Evolutionary conservation across 202 grass and related monocot species (phyloP), one percentile per base, ranked within the genome.

Genomic region (Miscanthus sacchariflorus): DNA sequence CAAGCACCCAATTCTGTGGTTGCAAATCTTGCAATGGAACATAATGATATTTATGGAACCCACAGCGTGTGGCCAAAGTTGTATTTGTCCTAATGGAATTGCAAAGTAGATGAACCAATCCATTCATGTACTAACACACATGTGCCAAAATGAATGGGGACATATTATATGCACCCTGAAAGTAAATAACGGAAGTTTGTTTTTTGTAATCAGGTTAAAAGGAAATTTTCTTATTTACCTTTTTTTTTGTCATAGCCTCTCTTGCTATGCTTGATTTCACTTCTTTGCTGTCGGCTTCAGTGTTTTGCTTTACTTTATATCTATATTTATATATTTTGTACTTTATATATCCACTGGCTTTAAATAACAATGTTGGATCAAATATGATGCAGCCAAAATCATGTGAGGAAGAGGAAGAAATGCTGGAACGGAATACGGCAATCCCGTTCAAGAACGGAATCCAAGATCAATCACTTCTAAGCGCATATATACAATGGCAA

Each of bases 11-110:
- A 17, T 76, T 76, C 45, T 48, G 6, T 52, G 44, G 73, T 33
- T 76, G 25, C 73, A 12, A 28, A 76, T 73, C 39, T 25, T 30
- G 73, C 24, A 33, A 50, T 19, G 13, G 73, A 76, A 50, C 25
- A 72, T n/a, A 72, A 40, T 36, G 30, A 72, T 72, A 72, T 42
- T 40, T 42, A n/a, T 42, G 39, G 61, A 65, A 65, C 61, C 61
- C 61, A 65, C 23, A 1, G 23, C 0, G 23, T 65, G 61, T 65
- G 23, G 61, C 61, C 23, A 27, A 27, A 25, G 23, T 17, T 33
- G 5, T 7, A 65, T 68, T 13, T 68, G 65, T 68, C 64, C 25
- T 64, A 64, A 4, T 64, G 59, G 21, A 61, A 23, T 65, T 65
- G 61, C 28, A 15, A 33, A 35, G 10, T 35, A 2, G 24, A 25